Conservation (phyloP, 2,329 filamentous ascomycete species). For the Curvularia spicifera region DNA sequence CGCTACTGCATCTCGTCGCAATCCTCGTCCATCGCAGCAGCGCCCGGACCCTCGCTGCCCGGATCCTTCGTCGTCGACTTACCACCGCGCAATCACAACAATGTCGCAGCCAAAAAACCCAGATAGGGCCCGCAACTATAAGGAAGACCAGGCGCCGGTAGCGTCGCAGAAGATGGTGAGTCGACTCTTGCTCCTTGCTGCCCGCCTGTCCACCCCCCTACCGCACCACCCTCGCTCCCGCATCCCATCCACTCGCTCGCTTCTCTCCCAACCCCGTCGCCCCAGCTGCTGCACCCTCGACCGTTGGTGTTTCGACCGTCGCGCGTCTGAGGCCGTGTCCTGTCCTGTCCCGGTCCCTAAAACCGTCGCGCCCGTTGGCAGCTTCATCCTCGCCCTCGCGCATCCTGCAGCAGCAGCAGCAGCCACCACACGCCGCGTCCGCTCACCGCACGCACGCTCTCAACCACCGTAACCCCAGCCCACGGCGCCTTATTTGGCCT, state of each 20-base stretch:
- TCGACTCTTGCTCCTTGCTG: constrained; percentile 47
- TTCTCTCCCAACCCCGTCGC: constrained; percentile 25
- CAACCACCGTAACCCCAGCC: constrained; percentile 39
- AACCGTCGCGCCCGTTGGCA: constrained; percentile 35
- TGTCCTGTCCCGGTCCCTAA: constrained; percentile 11
- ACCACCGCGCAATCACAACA: constrained; percentile 48
- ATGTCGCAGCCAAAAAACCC: constrained; percentile 51
- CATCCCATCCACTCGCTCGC: constrained; percentile 30
- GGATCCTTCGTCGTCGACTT: constrained; percentile 40
- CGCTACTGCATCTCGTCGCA: constrained; percentile 45
- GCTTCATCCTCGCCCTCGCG: constrained; percentile 47
- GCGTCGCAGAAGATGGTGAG: constrained; percentile 53
- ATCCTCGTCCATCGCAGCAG: constrained; percentile 35
- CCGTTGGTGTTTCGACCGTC: constrained; percentile 40
- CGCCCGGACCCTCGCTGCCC: constrained; percentile 42
- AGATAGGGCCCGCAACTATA: constrained; percentile 53
- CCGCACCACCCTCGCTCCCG: constrained; percentile 11
- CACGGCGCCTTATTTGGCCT: constrained; percentile 40
- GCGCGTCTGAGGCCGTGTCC: constrained; percentile 27
- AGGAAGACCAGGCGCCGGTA: constrained; percentile 54
- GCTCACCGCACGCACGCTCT: constrained; percentile 31
- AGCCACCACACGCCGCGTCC: constrained; percentile 49
- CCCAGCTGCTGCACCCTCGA: constrained; percentile 29
- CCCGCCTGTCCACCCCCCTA: constrained; percentile 21
- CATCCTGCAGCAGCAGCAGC: constrained; percentile 40